Base-by-base conservation (phyloP, 371 early-diverging fungal species). In the Haplosporangium sp. region DNA sequence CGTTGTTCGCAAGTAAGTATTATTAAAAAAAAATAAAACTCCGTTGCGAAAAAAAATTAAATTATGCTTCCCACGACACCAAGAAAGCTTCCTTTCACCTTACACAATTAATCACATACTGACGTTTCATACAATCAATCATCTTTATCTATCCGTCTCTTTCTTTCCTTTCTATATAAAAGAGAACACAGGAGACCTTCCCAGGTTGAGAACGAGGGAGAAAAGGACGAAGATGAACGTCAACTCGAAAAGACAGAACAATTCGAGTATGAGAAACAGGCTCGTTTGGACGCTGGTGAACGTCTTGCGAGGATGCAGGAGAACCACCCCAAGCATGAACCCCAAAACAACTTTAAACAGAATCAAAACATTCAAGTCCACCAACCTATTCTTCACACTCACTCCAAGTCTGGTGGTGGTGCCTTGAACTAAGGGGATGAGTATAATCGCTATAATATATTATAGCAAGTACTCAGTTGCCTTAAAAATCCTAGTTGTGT, bases 381-480 rank as follows among this genome's bases (percentile, higher is more conserved):
- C 15, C 82, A 82, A 61, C 82, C 82, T 37, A 63, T 82, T 66
- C 82, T 82, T 44, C 82, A 82, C 58, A 72, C 20, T 60, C 82
- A 82, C 82, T 27, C 8, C 66, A 82, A 82, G 72, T 82, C 76
- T 65, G 82, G 76, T 10, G 67, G 60, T 48, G 63, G 73, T 76
- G 72, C 67, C 6, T 65, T 70, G 65, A 15, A 63, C 11, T 44
- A 77, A n/a, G 27, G 42, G 55, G 39, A 45, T 19, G 40, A n/a
- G 10, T 34, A 7, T n/a, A 7, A n/a, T 17, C 5, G 45, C 7
- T 19, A 53, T 19, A 40, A 10, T 42, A 13, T 35, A 5, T 9
- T 57, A 0, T 13, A 34, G 20, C 57, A 27, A 27, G 27, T 27
- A 27, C 38, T 57, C 35, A 20, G 7, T 27, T 57, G 9, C n/a